Evolutionary conservation across 2,329 filamentous ascomycete genomes (phyloP), one percentile per base, ranked within the genome.

Genomic region (Colletotrichum cereale): DNA sequence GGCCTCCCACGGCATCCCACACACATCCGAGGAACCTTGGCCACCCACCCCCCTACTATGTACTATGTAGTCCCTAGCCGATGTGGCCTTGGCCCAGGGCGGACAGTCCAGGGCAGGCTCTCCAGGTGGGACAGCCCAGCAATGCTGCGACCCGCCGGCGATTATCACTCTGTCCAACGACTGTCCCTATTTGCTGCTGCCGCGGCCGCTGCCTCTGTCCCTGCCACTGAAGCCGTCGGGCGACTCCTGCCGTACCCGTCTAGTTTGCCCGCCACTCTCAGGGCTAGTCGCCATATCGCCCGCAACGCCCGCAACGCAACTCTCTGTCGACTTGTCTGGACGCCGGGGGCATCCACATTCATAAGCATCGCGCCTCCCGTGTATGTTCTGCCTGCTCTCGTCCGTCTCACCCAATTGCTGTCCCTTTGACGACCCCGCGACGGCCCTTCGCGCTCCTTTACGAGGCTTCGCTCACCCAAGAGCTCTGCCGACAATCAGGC

Each of bases 241-340:
- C 50, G 21, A 62, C 36, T 29, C 50, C 55, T 42, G 48, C 61
- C 61, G 34, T 55, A 67, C 69, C 65, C 53, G 65, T 61, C 66
- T 72, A 72, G 69, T 53, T 64, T 63, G 69, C 65, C 69, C 69
- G 69, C 65, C 58, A 64, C 69, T 31, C 14, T 68, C 65, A 72
- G 69, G 65, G 69, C 69, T 72, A 69, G 65, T 69, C 65, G 66
- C 18, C 66, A 38, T 60, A 47, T 66, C 69, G 65, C 69, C 69
- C 69, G 69, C 65, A 72, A 68, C 69, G 69, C 69, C 69, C 69
- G 69, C 69, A 72, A 68, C 65, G 65, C 67, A 72, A 72, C 69
- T 71, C 50, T 63, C 52, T 36, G 53, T 48, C 42, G 64, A 36
- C 36, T 38, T 61, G 65, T 38, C 47, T 26, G 48, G 36, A 48